These are phyloP conservation scores for Scytalidium lignicola DNA, from an alignment of 2,329 filamentous ascomycete genomes.

Conservation along the genomic window DNA sequence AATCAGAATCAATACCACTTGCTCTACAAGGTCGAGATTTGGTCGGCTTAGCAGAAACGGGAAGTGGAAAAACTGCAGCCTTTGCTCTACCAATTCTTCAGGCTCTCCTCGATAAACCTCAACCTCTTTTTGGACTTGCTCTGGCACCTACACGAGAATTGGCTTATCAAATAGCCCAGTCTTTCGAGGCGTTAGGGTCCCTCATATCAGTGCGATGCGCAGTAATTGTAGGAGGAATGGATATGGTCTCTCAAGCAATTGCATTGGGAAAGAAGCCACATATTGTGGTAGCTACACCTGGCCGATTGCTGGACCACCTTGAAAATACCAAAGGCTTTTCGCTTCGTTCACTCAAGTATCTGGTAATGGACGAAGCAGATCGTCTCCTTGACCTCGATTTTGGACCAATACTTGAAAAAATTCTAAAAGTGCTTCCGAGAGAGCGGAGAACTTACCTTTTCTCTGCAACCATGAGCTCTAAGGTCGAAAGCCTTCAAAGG, in stretches of 20 bases:
- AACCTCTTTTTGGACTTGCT: constrained; percentile 80
- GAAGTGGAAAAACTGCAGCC: constrained; percentile 91
- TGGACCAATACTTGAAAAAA: constrained; percentile 86
- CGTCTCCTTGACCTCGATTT: constrained; percentile 91
- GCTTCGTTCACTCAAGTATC: constrained; percentile 72
- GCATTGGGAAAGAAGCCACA: constrained; percentile 95
- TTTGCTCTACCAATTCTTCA: constrained; percentile 93
- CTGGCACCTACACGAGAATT: constrained; percentile 91
- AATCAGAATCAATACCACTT: constrained; percentile 74
- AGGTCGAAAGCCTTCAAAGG: constrained; percentile 87
- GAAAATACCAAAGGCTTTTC: constrained; percentile 98
- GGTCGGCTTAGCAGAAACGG: constrained; percentile 90
- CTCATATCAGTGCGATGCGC: constrained; percentile 83
- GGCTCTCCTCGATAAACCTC: constrained; percentile 81
- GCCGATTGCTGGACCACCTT: constrained; percentile 82
- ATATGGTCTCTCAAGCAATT: constrained; percentile 90
- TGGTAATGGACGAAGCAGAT: constrained; percentile 95
- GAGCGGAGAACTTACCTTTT: constrained; percentile 82
- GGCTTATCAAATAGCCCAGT: constrained; percentile 83
- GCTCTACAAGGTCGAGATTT: constrained; percentile 84
- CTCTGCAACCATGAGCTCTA: constrained; percentile 89
- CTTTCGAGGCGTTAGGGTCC: constrained; percentile 82
- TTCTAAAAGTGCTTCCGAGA: constrained; percentile 79
- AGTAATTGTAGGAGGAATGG: constrained; percentile 87
- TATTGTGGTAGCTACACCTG: constrained; percentile 87